Conservation (phyloP, 1,284 basidiomycete genomes). For the Sparassis latifolia region DNA sequence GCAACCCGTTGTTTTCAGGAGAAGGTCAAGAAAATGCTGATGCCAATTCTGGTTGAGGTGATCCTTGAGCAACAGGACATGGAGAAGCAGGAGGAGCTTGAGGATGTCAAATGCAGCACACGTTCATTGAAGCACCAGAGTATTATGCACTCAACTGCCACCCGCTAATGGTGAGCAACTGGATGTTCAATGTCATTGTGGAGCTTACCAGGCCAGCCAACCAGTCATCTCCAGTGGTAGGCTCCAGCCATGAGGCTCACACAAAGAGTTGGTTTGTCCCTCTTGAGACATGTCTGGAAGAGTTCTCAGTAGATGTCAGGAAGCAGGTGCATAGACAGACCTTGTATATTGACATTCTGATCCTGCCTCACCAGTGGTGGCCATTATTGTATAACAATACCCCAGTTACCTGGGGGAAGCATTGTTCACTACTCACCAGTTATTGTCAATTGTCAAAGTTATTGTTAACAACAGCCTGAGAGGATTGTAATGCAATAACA, state of each 20-base stretch:
- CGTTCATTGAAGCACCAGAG: conserved; percentile 30
- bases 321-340: conserved; percentile 22
- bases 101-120: conserved; percentile 17
- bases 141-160: conserved; percentile 26
- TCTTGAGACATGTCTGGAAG: conserved; percentile 25
- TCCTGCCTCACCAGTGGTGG: conserved; percentile 5
- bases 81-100: conserved; percentile 26
- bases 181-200: conserved; percentile 74
- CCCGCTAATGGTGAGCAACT: conserved; percentile 46
- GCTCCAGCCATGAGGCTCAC: conserved; percentile 18
- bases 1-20: conserved; percentile 44
- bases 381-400: too few species aligned
- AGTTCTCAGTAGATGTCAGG: conserved; percentile 9
- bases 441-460: too few species aligned
- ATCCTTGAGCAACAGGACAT: conserved; percentile 35
- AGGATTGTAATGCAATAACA: too few species aligned
- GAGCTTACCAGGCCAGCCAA: conserved; percentile 43
- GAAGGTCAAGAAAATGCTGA: conserved; percentile 22
- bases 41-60: conserved; percentile 31
- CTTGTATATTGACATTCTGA: conserved; percentile 26
- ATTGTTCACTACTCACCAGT: too few species aligned
- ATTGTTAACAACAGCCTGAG: too few species aligned
- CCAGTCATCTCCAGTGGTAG: conserved; percentile 13
- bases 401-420: too few species aligned
- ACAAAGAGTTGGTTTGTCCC: conserved; percentile 33